phyloP scores from a whole-genome alignment of 805 yeast species.

The Millerozyma acaciae region DNA sequence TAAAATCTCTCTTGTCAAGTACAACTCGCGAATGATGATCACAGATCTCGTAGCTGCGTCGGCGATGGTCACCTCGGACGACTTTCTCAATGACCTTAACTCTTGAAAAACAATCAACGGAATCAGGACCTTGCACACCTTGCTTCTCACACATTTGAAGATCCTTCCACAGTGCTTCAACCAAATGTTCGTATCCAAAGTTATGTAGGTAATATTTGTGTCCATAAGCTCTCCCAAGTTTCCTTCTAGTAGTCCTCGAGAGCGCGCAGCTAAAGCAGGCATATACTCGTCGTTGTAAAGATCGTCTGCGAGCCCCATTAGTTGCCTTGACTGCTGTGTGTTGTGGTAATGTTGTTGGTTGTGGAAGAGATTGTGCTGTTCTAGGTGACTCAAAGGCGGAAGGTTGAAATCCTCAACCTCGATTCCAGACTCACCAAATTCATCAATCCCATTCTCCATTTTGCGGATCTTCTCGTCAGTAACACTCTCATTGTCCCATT shows the following conservation, averaged over 20 bases:
- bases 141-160: conserved; percentile 61
- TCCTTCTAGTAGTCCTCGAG: conserved; percentile 24
- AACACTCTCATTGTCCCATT: conserved; percentile 10
- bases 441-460: conserved; percentile 24
- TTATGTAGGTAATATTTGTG: conserved; percentile 51
- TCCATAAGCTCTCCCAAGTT: conserved; percentile 58
- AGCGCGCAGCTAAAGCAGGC: conserved; percentile 5
- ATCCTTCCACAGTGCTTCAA: conserved; percentile 74
- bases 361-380: conserved; percentile 14
- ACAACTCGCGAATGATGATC: conserved; percentile 65
- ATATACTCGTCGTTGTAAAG: conserved; percentile 20
- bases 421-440: conserved; percentile 28
- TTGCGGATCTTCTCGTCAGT: conserved; percentile 19
- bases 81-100: conserved; percentile 62
- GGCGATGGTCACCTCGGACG: conserved; percentile 67
- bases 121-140: conserved; percentile 55
- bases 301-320: conserved; percentile 13
- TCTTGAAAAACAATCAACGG: conserved; percentile 80
- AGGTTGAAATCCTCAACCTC: conserved; percentile 10
- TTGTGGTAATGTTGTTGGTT: conserved; percentile 19
- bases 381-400: conserved; percentile 2
- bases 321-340: conserved; percentile 10
- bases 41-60: conserved; percentile 82
- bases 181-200: conserved; percentile 79
- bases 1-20: conserved; percentile 48